These are phyloP conservation scores for Gossypium ekmanianum DNA, from an alignment of 345 rosid genomes.

Conservation along the genomic window DNA sequence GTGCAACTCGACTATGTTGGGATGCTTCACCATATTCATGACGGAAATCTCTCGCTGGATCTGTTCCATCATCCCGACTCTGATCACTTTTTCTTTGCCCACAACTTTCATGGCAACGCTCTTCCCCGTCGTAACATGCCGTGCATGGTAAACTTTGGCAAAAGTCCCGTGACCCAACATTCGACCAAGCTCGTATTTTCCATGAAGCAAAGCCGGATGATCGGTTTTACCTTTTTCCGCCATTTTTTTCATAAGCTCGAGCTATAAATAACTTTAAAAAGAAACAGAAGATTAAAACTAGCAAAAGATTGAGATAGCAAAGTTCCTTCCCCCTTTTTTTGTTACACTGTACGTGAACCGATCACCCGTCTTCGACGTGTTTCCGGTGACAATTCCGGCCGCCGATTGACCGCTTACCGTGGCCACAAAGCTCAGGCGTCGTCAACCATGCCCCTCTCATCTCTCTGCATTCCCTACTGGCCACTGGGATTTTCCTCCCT, in stretches of 20 bases:
- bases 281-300: slow-evolving; percentile 1
- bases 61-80: slow-evolving; percentile 86
- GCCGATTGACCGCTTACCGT: slow-evolving; percentile 51
- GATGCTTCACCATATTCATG: slow-evolving; percentile 91
- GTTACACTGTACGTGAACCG: slow-evolving; percentile 1
- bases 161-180: slow-evolving; percentile 81
- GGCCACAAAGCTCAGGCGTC: slow-evolving; percentile 46
- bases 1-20: slow-evolving; percentile 73
- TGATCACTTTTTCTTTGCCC: slow-evolving; percentile 80
- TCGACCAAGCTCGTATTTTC: slow-evolving; percentile 86
- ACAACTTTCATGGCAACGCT: slow-evolving; percentile 87
- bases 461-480: slow-evolving; percentile 75
- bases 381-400: slow-evolving; percentile 92
- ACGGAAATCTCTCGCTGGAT: slow-evolving; percentile 86
- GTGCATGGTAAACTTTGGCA: slow-evolving; percentile 80
- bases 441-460: slow-evolving; percentile 46
- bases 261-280: neutral
- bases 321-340: neutral
- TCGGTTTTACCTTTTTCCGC: slow-evolving; percentile 24
- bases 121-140: slow-evolving; percentile 49
- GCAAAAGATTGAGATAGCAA: neutral
- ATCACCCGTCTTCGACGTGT: slow-evolving; percentile 98
- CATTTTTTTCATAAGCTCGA: slow-evolving; percentile 7
- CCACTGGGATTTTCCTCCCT: slow-evolving; percentile 18
- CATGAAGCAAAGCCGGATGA: slow-evolving; percentile 48